Evolutionary conservation across 495 filamentous ascomycete species (phyloP).

Genomic region (Podospora conica): DNA sequence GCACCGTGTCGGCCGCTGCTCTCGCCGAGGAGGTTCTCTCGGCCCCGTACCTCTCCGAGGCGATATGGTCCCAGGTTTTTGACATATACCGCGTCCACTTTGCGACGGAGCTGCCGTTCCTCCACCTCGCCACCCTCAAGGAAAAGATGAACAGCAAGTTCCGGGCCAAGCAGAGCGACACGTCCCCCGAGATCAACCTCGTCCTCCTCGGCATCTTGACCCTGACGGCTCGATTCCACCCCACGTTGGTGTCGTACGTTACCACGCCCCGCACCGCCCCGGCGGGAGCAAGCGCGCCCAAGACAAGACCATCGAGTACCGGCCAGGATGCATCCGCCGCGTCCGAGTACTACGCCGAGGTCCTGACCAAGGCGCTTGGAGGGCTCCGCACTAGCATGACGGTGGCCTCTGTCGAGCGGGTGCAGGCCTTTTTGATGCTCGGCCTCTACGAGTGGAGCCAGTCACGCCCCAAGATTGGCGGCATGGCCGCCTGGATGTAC

Average conservation of each 20-base stretch:
- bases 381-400: conserved; percentile 49
- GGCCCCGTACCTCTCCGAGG: conserved; percentile 54
- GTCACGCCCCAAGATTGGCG: conserved; percentile 49
- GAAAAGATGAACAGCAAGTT: conserved; percentile 41
- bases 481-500: conserved; percentile 70
- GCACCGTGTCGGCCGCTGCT: conserved; percentile 23
- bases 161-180: conserved; percentile 39
- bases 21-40: conserved; percentile 46
- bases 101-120: conserved; percentile 74
- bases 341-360: conserved; percentile 73
- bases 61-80: conserved; percentile 65
- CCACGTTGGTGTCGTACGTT: conserved; percentile 57
- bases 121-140: conserved; percentile 73
- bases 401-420: conserved; percentile 57
- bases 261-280: conserved; percentile 37
- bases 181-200: conserved; percentile 47
- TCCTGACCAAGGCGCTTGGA: conserved; percentile 60
- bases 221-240: conserved; percentile 73
- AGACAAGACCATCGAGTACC: conserved; percentile 27
- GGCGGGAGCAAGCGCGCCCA: conserved; percentile 26
- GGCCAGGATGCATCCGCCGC: conserved; percentile 55
- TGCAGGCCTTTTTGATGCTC: conserved; percentile 76
- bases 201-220: conserved; percentile 73
- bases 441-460: conserved; percentile 82
- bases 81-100: conserved; percentile 80